A percentile compares a stretch with the other conserved stretches of the same genome.
These are phyloP conservation scores for Limonomyces culmigenus DNA, from an alignment of 1,284 basidiomycete species.

Conservation along the genomic window DNA sequence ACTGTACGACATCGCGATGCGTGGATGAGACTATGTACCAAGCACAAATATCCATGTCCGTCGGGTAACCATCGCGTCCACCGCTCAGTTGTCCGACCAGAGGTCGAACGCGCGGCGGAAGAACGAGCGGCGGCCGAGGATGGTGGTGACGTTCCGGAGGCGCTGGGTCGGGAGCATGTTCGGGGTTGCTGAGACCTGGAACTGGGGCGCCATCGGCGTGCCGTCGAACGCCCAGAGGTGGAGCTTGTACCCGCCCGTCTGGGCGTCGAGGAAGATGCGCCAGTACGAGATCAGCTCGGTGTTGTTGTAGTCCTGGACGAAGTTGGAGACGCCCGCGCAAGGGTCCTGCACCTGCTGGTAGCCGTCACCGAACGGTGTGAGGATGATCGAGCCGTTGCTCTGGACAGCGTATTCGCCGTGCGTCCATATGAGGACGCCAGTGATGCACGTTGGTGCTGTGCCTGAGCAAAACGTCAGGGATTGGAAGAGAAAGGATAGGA, in stretches of 20 bases:
- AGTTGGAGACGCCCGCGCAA: slow-evolving; percentile 73
- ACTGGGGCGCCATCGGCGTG: slow-evolving; percentile 38
- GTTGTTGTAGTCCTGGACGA: slow-evolving; percentile 67
- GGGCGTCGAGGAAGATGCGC: slow-evolving; percentile 40
- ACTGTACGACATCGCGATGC: no score
- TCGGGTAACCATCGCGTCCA: no score
- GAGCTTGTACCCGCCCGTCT: slow-evolving; percentile 35
- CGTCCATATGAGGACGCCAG: slow-evolving; percentile 71
- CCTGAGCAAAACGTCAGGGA: slow-evolving; percentile 22
- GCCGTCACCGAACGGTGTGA: slow-evolving; percentile 65
- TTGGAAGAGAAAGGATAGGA: background rate
- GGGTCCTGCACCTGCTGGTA: slow-evolving; percentile 86
- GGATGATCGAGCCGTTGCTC: slow-evolving; percentile 60
- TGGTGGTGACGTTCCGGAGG: slow-evolving; percentile 36
- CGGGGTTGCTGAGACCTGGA: slow-evolving; percentile 37
- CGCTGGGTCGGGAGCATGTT: slow-evolving; percentile 47
- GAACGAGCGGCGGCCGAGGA: no score
- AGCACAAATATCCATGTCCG: no score
- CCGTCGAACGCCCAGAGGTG: slow-evolving; percentile 54
- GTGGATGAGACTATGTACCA: no score
- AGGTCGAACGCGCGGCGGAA: no score
- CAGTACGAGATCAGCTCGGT: slow-evolving; percentile 39
- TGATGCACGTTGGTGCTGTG: slow-evolving; percentile 64
- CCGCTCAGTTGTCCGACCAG: no score
- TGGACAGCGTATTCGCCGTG: slow-evolving; percentile 63